A percentile compares a stretch with the other conserved stretches of the same genome.
These are phyloP conservation scores for Hamamelis virginiana DNA, from an alignment of 164 flowering plant species.

Conservation along the genomic window DNA sequence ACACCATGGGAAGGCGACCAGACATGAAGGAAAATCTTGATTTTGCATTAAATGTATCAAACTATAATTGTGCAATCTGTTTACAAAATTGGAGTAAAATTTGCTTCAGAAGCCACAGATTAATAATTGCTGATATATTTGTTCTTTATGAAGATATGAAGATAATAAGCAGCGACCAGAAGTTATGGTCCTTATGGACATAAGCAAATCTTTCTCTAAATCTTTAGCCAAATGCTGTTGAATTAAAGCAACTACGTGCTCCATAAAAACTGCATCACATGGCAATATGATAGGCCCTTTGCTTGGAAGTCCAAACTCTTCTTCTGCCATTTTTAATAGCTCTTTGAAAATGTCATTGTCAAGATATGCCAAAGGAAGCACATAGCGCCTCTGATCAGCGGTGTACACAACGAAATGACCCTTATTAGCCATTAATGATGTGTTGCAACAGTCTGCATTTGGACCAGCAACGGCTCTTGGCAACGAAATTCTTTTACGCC, in stretches of 20 bases:
- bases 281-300: conserved; percentile 8
- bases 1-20: no score
- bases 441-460: background rate
- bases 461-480: background rate
- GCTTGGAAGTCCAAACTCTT: conserved; percentile 7
- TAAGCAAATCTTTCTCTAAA: conserved; percentile 1
- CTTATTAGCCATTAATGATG: background rate
- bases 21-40: background rate
- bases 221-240: background rate
- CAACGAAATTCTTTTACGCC: conserved; percentile 4
- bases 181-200: background rate
- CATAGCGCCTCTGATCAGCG: background rate
- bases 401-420: conserved; percentile 12
- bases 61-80: background rate
- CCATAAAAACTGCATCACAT: conserved; percentile 3
- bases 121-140: background rate
- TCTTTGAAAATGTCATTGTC: background rate
- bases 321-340: conserved; percentile 5
- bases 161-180: background rate
- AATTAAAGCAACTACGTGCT: background rate
- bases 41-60: background rate
- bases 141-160: background rate
- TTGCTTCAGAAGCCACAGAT: background rate
- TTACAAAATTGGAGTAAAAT: background rate
- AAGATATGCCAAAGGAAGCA: background rate